Conservation (phyloP, 768 basidiomycete species). For the Phaeotremella fagi region DNA sequence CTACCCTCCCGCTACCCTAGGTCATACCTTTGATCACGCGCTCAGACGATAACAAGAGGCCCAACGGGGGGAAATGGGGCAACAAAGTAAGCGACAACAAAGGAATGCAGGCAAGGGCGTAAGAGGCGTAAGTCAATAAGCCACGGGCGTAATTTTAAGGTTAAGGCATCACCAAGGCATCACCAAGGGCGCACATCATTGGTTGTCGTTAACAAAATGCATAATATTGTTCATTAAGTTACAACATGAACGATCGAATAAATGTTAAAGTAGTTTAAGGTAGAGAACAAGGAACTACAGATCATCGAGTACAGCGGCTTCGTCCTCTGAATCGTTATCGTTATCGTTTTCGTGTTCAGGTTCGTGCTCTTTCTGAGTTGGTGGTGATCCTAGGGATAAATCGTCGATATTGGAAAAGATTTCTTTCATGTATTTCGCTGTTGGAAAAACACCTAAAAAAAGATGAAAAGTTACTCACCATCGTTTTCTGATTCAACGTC, state of each 20-base stretch:
- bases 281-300: background rate
- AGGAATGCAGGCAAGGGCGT: too few species aligned
- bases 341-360: background rate
- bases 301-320: background rate
- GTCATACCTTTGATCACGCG: background rate
- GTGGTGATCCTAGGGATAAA: background rate
- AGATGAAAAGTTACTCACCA: too few species aligned
- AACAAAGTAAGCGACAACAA: too few species aligned
- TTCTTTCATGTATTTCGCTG: too few species aligned
- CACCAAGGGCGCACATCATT: background rate
- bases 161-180: too few species aligned
- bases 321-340: background rate
- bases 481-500: background rate
- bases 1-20: background rate
- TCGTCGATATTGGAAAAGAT: too few species aligned
- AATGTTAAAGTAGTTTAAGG: background rate
- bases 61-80: background rate
- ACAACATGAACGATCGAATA: too few species aligned
- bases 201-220: background rate
- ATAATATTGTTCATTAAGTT: too few species aligned
- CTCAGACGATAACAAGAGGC: background rate
- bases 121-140: too few species aligned
- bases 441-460: too few species aligned
- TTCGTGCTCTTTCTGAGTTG: background rate
- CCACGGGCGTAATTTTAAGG: too few species aligned